phyloP scores from a whole-genome alignment of 2,329 filamentous ascomycete species.

The Tolypocladium capitatum region DNA sequence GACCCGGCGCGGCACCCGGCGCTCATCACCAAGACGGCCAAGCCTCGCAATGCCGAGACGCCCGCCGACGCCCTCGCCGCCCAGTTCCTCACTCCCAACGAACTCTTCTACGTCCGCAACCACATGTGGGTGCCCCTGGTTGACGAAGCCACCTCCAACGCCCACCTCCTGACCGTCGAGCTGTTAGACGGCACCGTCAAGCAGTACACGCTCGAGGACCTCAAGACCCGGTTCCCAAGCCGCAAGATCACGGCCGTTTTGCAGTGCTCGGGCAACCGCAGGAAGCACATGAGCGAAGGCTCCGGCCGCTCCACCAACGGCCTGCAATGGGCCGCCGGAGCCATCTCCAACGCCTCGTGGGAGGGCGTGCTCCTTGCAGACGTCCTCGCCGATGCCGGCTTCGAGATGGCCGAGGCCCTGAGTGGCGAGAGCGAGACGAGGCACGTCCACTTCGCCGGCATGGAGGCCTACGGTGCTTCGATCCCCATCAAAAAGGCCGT shows the following conservation, averaged over 20 bases:
- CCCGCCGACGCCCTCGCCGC: constrained; percentile 32
- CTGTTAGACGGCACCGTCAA: constrained; percentile 39
- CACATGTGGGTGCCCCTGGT: constrained; percentile 50
- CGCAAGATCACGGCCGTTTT: constrained; percentile 40
- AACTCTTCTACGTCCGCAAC: constrained; percentile 46
- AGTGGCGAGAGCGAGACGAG: constrained; percentile 24
- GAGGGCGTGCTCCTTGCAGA: constrained; percentile 42
- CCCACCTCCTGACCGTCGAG: constrained; percentile 39
- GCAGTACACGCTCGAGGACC: constrained; percentile 39
- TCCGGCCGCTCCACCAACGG: constrained; percentile 36
- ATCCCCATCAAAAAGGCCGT: constrained; percentile 46
- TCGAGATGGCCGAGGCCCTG: constrained; percentile 25
- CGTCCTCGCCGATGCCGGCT: constrained; percentile 41
- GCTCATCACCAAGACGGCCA: constrained; percentile 36
- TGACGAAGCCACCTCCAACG: constrained; percentile 19
- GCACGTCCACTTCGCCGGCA: constrained; percentile 44
- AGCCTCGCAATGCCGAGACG: constrained; percentile 50
- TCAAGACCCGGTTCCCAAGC: constrained; percentile 36
- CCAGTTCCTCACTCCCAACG: constrained; percentile 40
- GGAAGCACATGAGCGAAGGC: constrained; percentile 42
- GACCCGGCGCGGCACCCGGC: constrained; percentile 39
- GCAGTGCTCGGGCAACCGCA: constrained; percentile 48
- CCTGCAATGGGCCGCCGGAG: constrained; percentile 45
- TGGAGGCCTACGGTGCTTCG: constrained; percentile 48
- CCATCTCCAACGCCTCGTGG: constrained; percentile 48